Percentiles rank a stretch among this genome's conserved stretches.
phyloP scores from a whole-genome alignment of 306 rosid genomes.

The Fragaria nilgerrensis region DNA sequence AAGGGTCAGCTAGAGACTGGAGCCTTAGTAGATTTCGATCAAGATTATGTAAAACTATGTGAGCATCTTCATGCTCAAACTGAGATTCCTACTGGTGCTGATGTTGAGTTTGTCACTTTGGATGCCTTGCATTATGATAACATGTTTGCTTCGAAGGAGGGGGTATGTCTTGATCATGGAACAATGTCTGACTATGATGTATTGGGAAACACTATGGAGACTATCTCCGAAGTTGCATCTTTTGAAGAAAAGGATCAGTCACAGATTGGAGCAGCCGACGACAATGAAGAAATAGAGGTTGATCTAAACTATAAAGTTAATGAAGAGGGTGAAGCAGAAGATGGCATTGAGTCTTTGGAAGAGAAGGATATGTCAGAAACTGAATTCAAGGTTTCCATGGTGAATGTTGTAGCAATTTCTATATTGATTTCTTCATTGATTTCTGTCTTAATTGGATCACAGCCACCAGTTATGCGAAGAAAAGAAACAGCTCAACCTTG shows the following conservation, averaged over 20 bases:
- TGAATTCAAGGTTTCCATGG: neutral
- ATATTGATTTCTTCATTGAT: conserved; percentile 26
- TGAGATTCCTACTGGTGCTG: neutral
- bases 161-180: neutral
- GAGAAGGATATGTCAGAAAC: neutral
- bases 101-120: neutral
- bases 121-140: neutral
- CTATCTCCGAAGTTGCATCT: neutral
- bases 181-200: neutral
- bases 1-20: neutral
- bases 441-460: conserved; percentile 32
- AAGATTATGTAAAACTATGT: neutral
- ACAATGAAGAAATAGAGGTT: neutral
- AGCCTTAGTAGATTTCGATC: neutral
- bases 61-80: neutral
- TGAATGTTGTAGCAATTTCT: conserved; percentile 25
- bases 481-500: conserved; percentile 27
- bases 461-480: conserved; percentile 28
- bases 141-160: neutral
- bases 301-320: neutral
- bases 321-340: neutral
- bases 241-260: neutral
- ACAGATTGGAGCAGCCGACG: neutral
- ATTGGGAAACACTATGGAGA: neutral
- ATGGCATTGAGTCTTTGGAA: neutral